Base-by-base conservation (phyloP, 768 basidiomycete species). In the Podaxis mareebaensis region DNA sequence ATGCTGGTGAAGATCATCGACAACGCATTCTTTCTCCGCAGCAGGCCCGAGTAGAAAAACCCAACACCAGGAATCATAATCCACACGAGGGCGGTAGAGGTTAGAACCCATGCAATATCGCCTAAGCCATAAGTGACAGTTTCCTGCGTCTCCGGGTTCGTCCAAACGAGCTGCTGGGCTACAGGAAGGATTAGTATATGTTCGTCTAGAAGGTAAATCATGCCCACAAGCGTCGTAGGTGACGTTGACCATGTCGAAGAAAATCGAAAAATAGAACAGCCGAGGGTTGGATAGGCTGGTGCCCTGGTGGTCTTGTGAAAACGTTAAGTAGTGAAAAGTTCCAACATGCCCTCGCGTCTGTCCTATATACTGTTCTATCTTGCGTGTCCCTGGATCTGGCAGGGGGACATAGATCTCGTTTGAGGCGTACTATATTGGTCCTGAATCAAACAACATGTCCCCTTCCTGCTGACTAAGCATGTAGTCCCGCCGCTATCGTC, bases 1-100 rank as follows among this genome's bases (percentile, higher is more conserved):
- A 86, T 17, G 90, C 83, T 39, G 12, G 65, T 13, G 73, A 86
- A 95, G 17, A 96, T 90, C 88, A 96, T 92, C 44, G 88, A 91
- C 20, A 98, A 81, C 0, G 96, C 96, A 68, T 97, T 97, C 77
- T 99, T 99, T 64, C 96, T 80, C 54, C 96, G 79, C 36, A 97
- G 83, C 36, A 99, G 84, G 66, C 93, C 96, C 13, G 93, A 91
- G 75, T 96, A 97, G 78, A 93, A 93, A 76, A 85, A 92, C 52
- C 93, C 92, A 53, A 95, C 87, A 53, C 90, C 91, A 10, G 90
- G 90, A 71, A 92, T 85, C 91, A 93, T 93, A 66, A 93, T 79
- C 82, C 83, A 94, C 39, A 94, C 93, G 65, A 95, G 81, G 28
- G 93, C 95, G 17, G 85, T 94, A 28, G 86, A 85, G 3, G 85